phyloP scores from a whole-genome alignment of 345 rosid species.

The Salix koriyanagi region DNA sequence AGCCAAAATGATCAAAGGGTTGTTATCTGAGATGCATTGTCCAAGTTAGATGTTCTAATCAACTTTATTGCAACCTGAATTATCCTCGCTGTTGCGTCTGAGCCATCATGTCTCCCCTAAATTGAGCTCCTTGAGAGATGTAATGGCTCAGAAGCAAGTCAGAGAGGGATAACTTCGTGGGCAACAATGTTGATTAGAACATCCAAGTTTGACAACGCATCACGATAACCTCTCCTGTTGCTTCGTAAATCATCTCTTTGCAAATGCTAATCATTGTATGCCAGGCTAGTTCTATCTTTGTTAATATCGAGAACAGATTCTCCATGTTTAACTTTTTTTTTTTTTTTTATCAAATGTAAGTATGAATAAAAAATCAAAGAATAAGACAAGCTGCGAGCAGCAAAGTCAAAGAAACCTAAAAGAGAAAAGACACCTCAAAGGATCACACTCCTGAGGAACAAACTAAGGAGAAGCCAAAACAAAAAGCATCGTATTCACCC shows the following conservation, averaged over 20 bases:
- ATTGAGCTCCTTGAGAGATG: not conserved
- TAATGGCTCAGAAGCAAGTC: not conserved
- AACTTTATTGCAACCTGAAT: not conserved
- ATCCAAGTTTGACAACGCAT: not conserved
- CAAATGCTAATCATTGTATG: not conserved
- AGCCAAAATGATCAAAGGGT: not conserved
- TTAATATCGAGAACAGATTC: not conserved
- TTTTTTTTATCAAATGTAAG: no score
- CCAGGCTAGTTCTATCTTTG: not conserved
- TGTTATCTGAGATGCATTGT: not conserved
- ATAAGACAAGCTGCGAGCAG: no score
- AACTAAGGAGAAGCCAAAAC: no score
- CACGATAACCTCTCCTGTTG: not conserved
- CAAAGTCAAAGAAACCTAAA: no score
- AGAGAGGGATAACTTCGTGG: not conserved
- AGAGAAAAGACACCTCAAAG: no score
- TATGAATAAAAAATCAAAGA: no score
- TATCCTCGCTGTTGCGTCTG: not conserved
- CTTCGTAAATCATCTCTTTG: not conserved
- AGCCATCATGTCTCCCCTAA: not conserved
- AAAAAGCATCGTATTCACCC: no score
- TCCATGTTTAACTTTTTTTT: not conserved
- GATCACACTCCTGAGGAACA: no score
- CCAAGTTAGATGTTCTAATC: not conserved
- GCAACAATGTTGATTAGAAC: not conserved